Evolutionary conservation across 768 basidiomycete species (phyloP).

Genomic region (Leccinum disarticulatum): DNA sequence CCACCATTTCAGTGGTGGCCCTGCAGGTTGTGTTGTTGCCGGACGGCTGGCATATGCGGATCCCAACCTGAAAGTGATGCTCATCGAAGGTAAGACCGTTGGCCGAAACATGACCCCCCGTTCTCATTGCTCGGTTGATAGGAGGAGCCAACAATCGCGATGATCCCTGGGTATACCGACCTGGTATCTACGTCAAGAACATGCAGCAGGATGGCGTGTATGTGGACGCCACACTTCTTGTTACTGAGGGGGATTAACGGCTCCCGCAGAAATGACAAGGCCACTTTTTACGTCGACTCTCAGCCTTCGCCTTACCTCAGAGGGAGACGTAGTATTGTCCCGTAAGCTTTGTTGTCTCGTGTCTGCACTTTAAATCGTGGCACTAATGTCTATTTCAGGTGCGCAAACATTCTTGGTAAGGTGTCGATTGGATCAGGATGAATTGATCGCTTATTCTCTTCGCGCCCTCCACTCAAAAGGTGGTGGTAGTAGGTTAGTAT

Average conservation of each 20-base stretch:
- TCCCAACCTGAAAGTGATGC: conserved; percentile 71
- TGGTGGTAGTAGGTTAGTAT: conserved; percentile 52
- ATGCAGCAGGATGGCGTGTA: conserved; percentile 72
- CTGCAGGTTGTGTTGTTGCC: conserved; percentile 66
- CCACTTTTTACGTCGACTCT: conserved; percentile 68
- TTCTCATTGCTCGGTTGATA: conserved; percentile 20
- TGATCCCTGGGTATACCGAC: conserved; percentile 74
- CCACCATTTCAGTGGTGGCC: conserved; percentile 47
- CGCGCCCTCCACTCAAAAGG: conserved; percentile 28
- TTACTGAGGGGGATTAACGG: neutral
- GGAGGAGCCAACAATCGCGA: conserved; percentile 71
- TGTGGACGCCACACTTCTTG: conserved; percentile 19
- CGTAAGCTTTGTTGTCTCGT: conserved; percentile 41
- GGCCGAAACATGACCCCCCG: neutral
- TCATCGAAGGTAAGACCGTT: conserved; percentile 56
- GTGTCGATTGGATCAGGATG: neutral
- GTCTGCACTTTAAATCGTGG: neutral
- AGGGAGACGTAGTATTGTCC: conserved; percentile 65
- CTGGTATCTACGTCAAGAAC: conserved; percentile 68
- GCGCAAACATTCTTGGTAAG: conserved; percentile 62
- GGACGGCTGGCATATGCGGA: conserved; percentile 71
- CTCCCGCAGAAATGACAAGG: conserved; percentile 64
- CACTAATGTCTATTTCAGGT: conserved; percentile 37
- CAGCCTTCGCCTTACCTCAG: conserved; percentile 56
- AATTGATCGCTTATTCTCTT: neutral